These are phyloP conservation scores for Penicillium sp. DNA, from an alignment of 2,329 filamentous ascomycete genomes.

Conservation along the genomic window DNA sequence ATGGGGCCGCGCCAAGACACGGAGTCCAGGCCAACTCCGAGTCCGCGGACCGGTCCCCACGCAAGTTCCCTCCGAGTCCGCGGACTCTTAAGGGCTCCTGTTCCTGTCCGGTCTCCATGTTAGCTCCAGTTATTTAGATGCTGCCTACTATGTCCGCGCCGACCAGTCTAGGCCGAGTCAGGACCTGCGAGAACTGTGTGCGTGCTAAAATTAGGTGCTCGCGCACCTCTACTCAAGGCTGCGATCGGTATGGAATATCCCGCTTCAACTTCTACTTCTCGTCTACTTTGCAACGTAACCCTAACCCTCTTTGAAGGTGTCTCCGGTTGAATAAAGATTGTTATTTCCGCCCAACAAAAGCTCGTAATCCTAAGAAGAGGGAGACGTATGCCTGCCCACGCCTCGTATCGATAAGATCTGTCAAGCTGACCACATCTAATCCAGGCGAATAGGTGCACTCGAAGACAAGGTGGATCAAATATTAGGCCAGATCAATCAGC, in stretches of 20 bases:
- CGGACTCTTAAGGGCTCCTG: constrained; percentile 9
- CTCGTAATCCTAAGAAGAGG: constrained; percentile 13
- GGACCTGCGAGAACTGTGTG: constrained; percentile 19
- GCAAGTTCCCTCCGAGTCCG: constrained; percentile 10
- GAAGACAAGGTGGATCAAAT: constrained; percentile 18
- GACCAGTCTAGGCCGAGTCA: constrained; percentile 5
- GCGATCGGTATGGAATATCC: constrained; percentile 14
- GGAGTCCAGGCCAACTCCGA: constrained; percentile 1
- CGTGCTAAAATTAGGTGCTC: constrained; percentile 18
- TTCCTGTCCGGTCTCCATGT: constrained; percentile 4
- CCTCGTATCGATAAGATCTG: neutral
- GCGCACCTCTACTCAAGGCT: constrained; percentile 6
- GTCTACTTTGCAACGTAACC: neutral
- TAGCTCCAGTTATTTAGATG: neutral
- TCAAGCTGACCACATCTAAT: constrained; percentile 5
- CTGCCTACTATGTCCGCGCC: constrained; percentile 1
- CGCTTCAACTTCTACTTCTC: neutral
- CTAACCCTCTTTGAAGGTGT: constrained; percentile 9
- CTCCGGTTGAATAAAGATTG: constrained; percentile 17
- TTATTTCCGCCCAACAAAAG: constrained; percentile 13
- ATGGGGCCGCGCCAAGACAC: constrained; percentile 2
- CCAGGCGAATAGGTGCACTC: constrained; percentile 12
- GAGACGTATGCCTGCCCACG: constrained; percentile 8
- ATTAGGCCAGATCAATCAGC: constrained; percentile 9
- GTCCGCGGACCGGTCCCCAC: constrained; percentile 6